Evolutionary conservation across 768 basidiomycete species (phyloP), one percentile per base, ranked within the genome.

Genomic region (Mycena kentingensis): DNA sequence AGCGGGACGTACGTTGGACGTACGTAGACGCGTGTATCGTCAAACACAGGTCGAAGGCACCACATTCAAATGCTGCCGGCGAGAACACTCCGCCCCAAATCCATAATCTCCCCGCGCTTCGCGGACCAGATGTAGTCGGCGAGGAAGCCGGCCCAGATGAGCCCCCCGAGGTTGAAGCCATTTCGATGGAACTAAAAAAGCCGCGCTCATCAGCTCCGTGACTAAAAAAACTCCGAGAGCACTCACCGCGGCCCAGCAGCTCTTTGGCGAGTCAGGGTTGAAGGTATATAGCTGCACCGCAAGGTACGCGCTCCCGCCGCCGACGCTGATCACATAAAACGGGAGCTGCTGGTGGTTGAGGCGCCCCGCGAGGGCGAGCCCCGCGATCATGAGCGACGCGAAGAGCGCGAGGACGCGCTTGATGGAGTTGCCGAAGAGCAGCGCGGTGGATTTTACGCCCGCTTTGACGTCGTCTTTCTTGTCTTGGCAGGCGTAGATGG

Each of bases 401-500:
- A 85, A 79, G 21, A 67, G 51, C 12, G 73, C 60, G 15, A 84
- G 71, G 47, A 83, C 70, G 2, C 70, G 68, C 29, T 72, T 68
- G 22, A 79, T 71, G 26, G 68, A 62, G 13, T 65, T 60, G 18
- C 77, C 80, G 63, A 85, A 85, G n/a, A 83, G 73, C 13, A 85
- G 66, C 0, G 83, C 83, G 39, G 82, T 85, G 2, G 82, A 84
- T 64, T 83, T 82, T 44, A 86, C 79, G 31, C 80, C 81, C 15
- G 76, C 83, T 37, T 73, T 67, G 21, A 78, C 65, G 58, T 86
- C 84, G 68, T 85, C 84, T 25, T 67, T 64, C 54, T 79, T 80
- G 63, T 85, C 84, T 52, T 70, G 72, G 61, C 82, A 82, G 4
- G 82, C 84, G 60, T 86, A 86, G 54, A 84, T 81, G 1, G 82